Evolutionary conservation across 2,329 filamentous ascomycete species (phyloP).

Genomic region (Xylaria sp.): DNA sequence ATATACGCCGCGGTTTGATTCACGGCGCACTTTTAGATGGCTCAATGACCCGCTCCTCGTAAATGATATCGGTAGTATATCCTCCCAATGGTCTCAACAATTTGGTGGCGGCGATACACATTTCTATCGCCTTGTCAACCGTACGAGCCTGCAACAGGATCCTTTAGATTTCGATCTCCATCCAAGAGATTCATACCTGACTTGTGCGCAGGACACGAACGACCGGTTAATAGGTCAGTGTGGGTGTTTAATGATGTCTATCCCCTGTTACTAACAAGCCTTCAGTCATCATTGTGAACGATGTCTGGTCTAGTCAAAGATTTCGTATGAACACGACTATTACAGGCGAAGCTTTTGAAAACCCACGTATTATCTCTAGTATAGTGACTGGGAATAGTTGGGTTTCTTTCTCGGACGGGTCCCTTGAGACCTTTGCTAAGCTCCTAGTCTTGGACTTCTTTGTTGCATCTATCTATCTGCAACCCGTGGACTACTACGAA

Average conservation of each 20-base stretch:
- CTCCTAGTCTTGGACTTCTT: not conserved
- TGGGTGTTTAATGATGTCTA: not conserved
- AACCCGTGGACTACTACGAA: not conserved
- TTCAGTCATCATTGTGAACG: not conserved
- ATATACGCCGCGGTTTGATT: constrained; percentile 1
- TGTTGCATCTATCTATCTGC: not conserved
- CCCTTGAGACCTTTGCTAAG: not conserved
- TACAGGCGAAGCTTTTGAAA: not conserved
- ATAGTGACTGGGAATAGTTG: not conserved
- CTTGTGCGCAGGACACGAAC: not conserved
- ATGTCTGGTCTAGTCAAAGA: not conserved
- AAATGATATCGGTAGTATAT: constrained; percentile 12
- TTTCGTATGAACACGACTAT: not conserved
- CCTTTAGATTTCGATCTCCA: constrained; percentile 6
- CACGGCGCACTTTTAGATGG: constrained; percentile 2
- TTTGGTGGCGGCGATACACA: not conserved
- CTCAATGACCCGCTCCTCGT: constrained; percentile 4
- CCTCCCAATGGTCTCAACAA: not conserved
- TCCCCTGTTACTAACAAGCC: not conserved
- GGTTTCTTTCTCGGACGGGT: not conserved
- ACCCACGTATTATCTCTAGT: constrained; percentile 4
- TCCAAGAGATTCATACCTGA: constrained; percentile 8
- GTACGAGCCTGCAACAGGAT: constrained; percentile 10
- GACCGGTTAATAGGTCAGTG: not conserved
- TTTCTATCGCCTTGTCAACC: constrained; percentile 8